Percentiles rank a stretch among this genome's conserved stretches.
phyloP scores from a whole-genome alignment of 768 basidiomycete genomes.

The Mycena sanguinolenta region DNA sequence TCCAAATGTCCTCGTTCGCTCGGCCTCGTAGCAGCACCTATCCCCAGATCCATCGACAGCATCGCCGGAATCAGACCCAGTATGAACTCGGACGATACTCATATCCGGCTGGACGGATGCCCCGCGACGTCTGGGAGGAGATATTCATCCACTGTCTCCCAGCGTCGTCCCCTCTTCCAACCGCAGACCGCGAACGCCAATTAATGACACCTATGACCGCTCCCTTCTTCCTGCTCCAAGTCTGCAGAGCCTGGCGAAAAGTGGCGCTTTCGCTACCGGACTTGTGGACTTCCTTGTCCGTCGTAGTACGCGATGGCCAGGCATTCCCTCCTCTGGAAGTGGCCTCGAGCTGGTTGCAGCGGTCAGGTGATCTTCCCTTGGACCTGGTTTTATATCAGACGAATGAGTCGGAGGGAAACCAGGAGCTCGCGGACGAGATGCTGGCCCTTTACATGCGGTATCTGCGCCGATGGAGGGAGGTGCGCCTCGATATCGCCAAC shows the following conservation, averaged over 20 bases:
- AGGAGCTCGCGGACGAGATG: conserved; percentile 44
- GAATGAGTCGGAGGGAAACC: conserved; percentile 48
- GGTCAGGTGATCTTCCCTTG: conserved; percentile 50
- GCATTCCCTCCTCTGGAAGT: conserved; percentile 47
- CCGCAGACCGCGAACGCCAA: conserved; percentile 1
- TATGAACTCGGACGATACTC: conserved; percentile 5
- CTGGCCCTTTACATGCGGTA: conserved; percentile 48
- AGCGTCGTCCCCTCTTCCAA: conserved; percentile 15
- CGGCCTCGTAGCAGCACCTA: conserved; percentile 36
- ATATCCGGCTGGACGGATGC: conserved; percentile 38
- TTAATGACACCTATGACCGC: conserved; percentile 35
- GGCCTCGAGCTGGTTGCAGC: conserved; percentile 48
- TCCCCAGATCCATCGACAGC: conserved; percentile 33
- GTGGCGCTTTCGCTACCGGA: conserved; percentile 52
- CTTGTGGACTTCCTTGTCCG: conserved; percentile 56
- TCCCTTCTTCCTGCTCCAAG: conserved; percentile 54
- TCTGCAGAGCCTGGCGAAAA: conserved; percentile 59
- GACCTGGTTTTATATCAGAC: conserved; percentile 48
- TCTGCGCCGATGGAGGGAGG: conserved; percentile 47
- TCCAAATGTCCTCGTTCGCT: conserved; percentile 25
- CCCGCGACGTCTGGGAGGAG: conserved; percentile 48
- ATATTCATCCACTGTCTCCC: conserved; percentile 48
- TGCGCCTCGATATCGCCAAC: conserved; percentile 49
- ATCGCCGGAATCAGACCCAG: too few species aligned
- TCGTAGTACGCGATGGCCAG: conserved; percentile 46